Evolutionary conservation across 805 yeast species (phyloP).

Genomic region (Wickerhamomyces mucosus): DNA sequence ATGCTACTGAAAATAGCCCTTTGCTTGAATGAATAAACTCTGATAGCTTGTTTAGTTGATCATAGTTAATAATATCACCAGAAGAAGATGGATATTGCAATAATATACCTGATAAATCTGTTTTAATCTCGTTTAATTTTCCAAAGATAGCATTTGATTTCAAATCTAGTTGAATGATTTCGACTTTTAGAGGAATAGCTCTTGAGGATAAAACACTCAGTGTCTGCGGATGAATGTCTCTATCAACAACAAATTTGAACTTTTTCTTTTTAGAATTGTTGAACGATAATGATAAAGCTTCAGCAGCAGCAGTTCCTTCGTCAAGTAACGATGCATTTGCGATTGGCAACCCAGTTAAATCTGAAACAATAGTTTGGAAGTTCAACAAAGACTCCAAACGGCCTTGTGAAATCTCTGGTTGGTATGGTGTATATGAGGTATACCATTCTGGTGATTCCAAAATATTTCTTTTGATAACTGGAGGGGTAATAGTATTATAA

Average conservation of each 20-base stretch:
- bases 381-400: constrained; percentile 83
- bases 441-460: constrained; percentile 97
- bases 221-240: constrained; percentile 78
- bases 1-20: constrained; percentile 76
- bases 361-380: constrained; percentile 86
- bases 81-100: constrained; percentile 88
- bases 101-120: constrained; percentile 64
- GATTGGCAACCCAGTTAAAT: constrained; percentile 88
- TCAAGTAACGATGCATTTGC: constrained; percentile 93
- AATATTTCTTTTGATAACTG: constrained; percentile 86
- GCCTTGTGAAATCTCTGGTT: constrained; percentile 97
- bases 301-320: constrained; percentile 97
- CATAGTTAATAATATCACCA: constrained; percentile 50
- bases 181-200: constrained; percentile 64
- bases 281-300: constrained; percentile 84
- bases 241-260: constrained; percentile 60
- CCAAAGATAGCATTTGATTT: constrained; percentile 31
- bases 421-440: constrained; percentile 97
- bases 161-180: constrained; percentile 49
- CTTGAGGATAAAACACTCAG: constrained; percentile 69
- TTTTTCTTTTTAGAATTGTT: constrained; percentile 61
- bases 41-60: constrained; percentile 45
- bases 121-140: constrained; percentile 23
- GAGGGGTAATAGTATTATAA: constrained; percentile 81
- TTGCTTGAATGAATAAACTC: constrained; percentile 60